A percentile compares a stretch with the other conserved stretches of the same genome.
Evolutionary conservation across 306 rosid species (phyloP).

Genomic region (Gastrolobium villosum): DNA sequence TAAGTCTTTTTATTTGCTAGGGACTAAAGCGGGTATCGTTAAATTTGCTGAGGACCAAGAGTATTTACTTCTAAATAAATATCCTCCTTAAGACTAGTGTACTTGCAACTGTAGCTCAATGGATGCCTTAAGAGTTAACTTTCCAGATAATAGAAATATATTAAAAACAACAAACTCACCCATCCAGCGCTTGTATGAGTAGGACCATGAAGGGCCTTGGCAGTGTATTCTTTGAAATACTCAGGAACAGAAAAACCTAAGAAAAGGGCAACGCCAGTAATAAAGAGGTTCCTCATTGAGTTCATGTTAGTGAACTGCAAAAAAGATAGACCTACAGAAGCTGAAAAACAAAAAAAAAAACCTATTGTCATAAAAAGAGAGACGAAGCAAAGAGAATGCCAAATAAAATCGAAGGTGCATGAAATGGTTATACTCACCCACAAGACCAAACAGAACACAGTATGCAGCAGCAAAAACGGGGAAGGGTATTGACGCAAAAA

Average conservation of each 20-base stretch:
- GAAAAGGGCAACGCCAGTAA: constrained; percentile 86
- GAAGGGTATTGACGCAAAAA: constrained; percentile 97
- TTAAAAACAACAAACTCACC: constrained; percentile 71
- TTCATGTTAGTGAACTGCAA: constrained; percentile 99
- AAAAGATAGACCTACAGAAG: constrained; percentile 97
- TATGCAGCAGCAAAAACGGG: constrained; percentile 90
- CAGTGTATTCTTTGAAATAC: constrained; percentile 87
- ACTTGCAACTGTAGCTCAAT: no score
- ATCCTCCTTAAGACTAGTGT: neutral
- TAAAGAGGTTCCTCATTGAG: constrained; percentile 95
- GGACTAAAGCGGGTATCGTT: no score
- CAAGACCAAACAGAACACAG: constrained; percentile 97
- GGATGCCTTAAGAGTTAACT: neutral
- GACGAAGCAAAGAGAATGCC: constrained; percentile 16
- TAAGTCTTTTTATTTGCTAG: no score
- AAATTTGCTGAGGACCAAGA: no score
- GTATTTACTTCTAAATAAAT: neutral
- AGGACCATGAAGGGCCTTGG: constrained; percentile 92
- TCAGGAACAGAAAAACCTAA: constrained; percentile 92
- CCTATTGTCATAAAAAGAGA: constrained; percentile 25
- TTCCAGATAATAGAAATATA: constrained; percentile 30
- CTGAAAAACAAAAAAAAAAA: constrained; percentile 56
- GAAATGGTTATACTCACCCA: constrained; percentile 64
- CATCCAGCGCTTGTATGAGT: constrained; percentile 93
- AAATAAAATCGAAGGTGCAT: constrained; percentile 9